These are phyloP conservation scores for Eleusine indica DNA, from an alignment of 176 grass and related monocot genomes.

Conservation along the genomic window DNA sequence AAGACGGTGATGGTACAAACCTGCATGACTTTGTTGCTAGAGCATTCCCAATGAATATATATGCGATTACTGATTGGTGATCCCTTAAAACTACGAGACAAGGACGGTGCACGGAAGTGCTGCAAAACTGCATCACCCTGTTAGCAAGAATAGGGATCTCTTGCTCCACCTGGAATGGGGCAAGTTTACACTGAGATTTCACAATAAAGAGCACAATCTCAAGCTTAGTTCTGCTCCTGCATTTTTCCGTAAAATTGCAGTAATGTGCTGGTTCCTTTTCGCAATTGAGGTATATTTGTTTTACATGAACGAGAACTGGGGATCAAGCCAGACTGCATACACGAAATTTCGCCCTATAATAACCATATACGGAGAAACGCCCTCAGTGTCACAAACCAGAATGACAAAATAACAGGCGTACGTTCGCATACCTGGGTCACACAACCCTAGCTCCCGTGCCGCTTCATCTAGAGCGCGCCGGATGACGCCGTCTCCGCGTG, in stretches of 20 bases:
- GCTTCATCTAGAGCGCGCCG: neutral
- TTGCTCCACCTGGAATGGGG: conserved; percentile 39
- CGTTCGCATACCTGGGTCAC: neutral
- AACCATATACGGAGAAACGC: neutral
- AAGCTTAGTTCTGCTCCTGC: neutral
- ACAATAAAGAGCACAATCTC: conserved; percentile 30
- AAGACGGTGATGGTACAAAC: neutral
- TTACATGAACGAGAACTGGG: neutral
- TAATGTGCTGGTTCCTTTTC: neutral
- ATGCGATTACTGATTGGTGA: conserved; percentile 24
- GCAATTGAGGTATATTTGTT: neutral
- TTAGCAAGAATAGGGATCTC: conserved; percentile 31
- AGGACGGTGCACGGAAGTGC: neutral
- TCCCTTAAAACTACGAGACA: conserved; percentile 4
- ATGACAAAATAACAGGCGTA: neutral
- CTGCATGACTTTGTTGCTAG: conserved; percentile 16
- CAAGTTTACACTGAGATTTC: conserved; percentile 32
- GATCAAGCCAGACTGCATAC: neutral
- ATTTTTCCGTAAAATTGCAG: neutral
- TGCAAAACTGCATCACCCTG: conserved; percentile 37
- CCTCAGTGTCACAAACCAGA: neutral
- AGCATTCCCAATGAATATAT: conserved; percentile 14
- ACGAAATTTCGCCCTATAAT: neutral
- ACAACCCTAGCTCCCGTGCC: neutral
- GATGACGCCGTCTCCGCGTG: neutral